Evolutionary conservation across 2,329 filamentous ascomycete species (phyloP), one percentile per base, ranked within the genome.

Genomic region (Echinosphaeria canescens): DNA sequence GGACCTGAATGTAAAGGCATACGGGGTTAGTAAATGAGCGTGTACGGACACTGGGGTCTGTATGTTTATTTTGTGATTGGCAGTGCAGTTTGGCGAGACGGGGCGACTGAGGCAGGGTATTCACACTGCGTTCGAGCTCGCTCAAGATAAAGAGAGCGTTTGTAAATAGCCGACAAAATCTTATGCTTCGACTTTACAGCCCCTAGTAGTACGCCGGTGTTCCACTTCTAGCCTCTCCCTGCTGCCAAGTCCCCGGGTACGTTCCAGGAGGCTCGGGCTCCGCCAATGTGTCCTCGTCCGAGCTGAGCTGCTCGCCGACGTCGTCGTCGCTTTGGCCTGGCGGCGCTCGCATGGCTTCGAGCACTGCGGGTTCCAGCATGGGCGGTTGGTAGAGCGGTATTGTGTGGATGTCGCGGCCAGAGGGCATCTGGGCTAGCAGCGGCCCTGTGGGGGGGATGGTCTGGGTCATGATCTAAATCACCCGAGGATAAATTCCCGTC

Each of bases 391-490:
- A 93, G 1, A 67, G 56, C 39, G 72, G 73, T 19, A 80, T 53
- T 0, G 56, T 62, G 35, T 90, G 75, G 28, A 92, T 81, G 39
- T 93, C 84, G 34, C 85, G 67, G 2, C 85, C 85, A 2, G 78
- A 85, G 0, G 88, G 85, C 53, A 95, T 75, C 32, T 68, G 72
- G 5, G 76, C 63, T 4, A 91, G 49, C 8, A 93, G 52, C 1
- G 75, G 64, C 10, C 71, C 72, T 4, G 65, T 61, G 0, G 75
- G 59, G 0, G 84, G 81, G 17, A 95, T 62, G 2, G 56, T 29
- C 43, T 92, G 81, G 0, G 81, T 74, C 32, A 84, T 80, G 39
- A 92, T 73, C 70, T 85, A n/a, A n/a, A n/a, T n/a, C n/a, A n/a
- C n/a, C n/a, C n/a, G n/a, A n/a, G n/a, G 33, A 3, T 22, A 15